Percentiles rank a stretch among this genome's conserved stretches.
Conservation (phyloP, 169 alveolate genomes). For the Eimeria sp. region DNA sequence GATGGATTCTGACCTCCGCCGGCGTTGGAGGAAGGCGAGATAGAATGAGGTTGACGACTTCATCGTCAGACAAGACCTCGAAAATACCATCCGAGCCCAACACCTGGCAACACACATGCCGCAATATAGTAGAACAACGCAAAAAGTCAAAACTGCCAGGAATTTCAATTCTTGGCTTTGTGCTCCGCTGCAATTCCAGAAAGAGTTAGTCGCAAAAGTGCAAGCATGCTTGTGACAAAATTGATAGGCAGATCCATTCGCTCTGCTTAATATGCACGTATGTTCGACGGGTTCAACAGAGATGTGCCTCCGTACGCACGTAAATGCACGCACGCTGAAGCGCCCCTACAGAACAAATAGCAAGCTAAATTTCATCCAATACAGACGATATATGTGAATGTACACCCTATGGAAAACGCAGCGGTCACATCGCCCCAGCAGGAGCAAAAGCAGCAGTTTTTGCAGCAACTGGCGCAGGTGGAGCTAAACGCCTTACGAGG, state of each 20-base stretch:
- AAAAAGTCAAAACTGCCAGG: background rate
- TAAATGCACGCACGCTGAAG: background rate
- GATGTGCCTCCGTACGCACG: background rate
- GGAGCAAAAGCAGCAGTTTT: background rate
- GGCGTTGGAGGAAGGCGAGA: constrained; percentile 55
- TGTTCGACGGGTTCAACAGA: too few relatives aligned
- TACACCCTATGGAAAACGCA: background rate
- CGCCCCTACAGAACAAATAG: background rate
- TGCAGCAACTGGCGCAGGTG: constrained; percentile 1
- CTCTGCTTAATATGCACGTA: too few relatives aligned
- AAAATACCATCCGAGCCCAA: constrained; percentile 90
- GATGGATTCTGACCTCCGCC: constrained; percentile 6
- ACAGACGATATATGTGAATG: background rate
- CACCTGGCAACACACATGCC: constrained; percentile 58
- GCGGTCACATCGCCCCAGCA: background rate
- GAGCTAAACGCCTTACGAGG: constrained; percentile 18
- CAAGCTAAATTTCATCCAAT: background rate
- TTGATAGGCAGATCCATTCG: too few relatives aligned
- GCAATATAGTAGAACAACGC: background rate
- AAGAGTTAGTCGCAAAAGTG: background rate
- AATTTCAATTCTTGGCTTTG: background rate
- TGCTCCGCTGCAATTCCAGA: background rate
- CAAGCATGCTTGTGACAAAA: background rate
- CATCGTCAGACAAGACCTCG: constrained; percentile 89
- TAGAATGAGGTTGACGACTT: constrained; percentile 86